These are phyloP conservation scores for Xanthoceras sorbifolium DNA, from an alignment of 345 rosid genomes.

Conservation along the genomic window DNA sequence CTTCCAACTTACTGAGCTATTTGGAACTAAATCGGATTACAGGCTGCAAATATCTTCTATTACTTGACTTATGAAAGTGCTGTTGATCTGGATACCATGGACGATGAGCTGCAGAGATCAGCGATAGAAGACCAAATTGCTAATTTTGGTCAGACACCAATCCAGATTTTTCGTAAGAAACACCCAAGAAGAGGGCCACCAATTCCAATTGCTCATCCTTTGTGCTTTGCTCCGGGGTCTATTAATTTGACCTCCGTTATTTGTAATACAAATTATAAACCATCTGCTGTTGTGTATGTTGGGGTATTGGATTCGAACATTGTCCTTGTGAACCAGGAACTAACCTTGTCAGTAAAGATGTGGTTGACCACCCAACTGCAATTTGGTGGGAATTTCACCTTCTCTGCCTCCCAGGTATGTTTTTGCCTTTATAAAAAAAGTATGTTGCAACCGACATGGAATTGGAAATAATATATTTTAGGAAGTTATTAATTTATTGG, in stretches of 20 bases:
- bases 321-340: conserved; percentile 85
- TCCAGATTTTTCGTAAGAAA: conserved; percentile 88
- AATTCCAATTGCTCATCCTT: conserved; percentile 93
- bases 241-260: conserved; percentile 79
- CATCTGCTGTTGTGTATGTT: conserved; percentile 72
- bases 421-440: conserved; percentile 1
- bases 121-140: conserved; percentile 99
- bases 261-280: conserved; percentile 53
- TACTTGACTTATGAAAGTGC: conserved; percentile 97
- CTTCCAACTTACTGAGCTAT: conserved; percentile 14
- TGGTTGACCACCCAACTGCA: conserved; percentile 96
- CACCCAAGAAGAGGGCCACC: conserved; percentile 99
- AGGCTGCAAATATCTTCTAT: conserved; percentile 97
- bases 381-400: conserved; percentile 93
- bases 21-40: conserved; percentile 32
- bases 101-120: conserved; percentile 89
- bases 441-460: background rate
- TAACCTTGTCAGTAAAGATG: conserved; percentile 82
- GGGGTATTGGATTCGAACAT: conserved; percentile 73
- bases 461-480: background rate
- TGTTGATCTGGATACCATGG: conserved; percentile 84
- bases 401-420: conserved; percentile 85
- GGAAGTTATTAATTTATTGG: background rate
- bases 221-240: conserved; percentile 87
- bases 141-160: conserved; percentile 98